Percentiles rank a stretch among this genome's conserved stretches.
phyloP scores from a whole-genome alignment of 2,329 filamentous ascomycete genomes.

The Dothiorella sarmentorum region DNA sequence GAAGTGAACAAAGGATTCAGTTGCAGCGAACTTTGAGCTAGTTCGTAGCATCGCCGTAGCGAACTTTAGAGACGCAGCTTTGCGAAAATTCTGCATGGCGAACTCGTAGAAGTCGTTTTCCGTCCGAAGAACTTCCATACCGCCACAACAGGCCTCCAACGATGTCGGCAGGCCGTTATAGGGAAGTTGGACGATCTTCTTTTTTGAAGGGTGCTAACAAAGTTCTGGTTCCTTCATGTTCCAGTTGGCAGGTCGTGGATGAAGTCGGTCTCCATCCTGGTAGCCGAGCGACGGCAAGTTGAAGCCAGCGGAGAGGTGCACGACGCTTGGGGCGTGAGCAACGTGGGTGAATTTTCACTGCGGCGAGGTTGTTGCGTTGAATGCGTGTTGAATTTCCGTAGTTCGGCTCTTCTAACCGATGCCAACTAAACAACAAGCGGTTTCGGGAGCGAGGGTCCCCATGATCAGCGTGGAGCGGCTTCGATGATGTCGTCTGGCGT shows the following conservation, averaged over 20 bases:
- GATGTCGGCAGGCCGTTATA: slow-evolving; percentile 27
- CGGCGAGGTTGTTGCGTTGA: background rate
- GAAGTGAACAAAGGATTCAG: slow-evolving; percentile 46
- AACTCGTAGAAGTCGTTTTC: slow-evolving; percentile 42
- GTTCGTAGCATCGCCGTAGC: slow-evolving; percentile 29
- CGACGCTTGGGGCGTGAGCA: background rate
- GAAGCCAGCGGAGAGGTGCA: background rate
- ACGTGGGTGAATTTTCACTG: background rate
- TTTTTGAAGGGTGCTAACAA: slow-evolving; percentile 41
- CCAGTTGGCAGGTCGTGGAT: slow-evolving; percentile 36
- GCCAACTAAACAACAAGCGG: background rate
- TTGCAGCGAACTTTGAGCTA: slow-evolving; percentile 20
- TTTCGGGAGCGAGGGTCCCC: too few relatives aligned
- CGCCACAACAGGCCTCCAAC: slow-evolving; percentile 27
- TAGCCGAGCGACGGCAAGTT: background rate
- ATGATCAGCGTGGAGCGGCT: background rate
- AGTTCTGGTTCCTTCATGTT: slow-evolving; percentile 49
- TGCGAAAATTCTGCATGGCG: slow-evolving; percentile 38
- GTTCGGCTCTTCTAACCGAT: background rate
- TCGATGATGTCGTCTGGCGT: background rate
- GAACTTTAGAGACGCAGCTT: slow-evolving; percentile 37
- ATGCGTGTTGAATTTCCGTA: background rate
- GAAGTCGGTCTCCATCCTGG: background rate
- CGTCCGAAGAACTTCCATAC: slow-evolving; percentile 33
- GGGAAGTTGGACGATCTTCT: slow-evolving; percentile 29